These are phyloP conservation scores for Lentinula sp. DNA, from an alignment of 768 basidiomycete species.

Conservation along the genomic window DNA sequence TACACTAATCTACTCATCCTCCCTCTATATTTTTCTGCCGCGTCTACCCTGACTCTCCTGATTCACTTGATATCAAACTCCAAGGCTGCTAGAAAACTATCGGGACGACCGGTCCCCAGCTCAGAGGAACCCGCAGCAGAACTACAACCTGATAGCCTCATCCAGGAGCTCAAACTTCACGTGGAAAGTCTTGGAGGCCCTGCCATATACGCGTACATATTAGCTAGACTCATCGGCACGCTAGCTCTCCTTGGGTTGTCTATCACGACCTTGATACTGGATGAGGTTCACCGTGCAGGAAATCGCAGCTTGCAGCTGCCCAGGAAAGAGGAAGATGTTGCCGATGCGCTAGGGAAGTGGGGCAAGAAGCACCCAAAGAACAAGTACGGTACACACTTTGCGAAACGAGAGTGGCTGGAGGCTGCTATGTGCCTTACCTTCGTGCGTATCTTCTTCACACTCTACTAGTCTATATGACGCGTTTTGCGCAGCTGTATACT, in stretches of 20 bases:
- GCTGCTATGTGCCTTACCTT: conserved; percentile 24
- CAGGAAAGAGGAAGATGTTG: neutral
- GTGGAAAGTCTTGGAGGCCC: conserved; percentile 38
- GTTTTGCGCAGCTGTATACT: conserved; percentile 31
- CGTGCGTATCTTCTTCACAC: conserved; percentile 14
- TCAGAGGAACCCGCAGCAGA: conserved; percentile 12
- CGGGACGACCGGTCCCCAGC: neutral
- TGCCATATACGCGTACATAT: conserved; percentile 39
- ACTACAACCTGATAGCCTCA: conserved; percentile 20
- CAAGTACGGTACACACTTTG: conserved; percentile 11
- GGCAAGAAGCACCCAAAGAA: conserved; percentile 21
- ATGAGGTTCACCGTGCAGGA: conserved; percentile 15
- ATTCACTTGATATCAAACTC: conserved; percentile 19
- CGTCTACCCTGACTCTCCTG: conserved; percentile 27
- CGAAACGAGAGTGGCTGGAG: conserved; percentile 22
- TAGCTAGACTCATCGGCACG: conserved; percentile 38
- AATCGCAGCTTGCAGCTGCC: neutral
- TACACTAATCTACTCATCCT: conserved; percentile 23
- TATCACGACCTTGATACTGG: conserved; percentile 31
- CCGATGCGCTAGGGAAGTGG: conserved; percentile 15
- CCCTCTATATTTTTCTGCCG: conserved; percentile 27
- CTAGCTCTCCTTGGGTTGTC: conserved; percentile 45
- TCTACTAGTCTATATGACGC: neutral
- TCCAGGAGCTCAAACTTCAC: conserved; percentile 30
- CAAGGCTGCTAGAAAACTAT: conserved; percentile 8